Evolutionary conservation across 129 eudicot species (phyloP).

Genomic region (Escallonia rubra): DNA sequence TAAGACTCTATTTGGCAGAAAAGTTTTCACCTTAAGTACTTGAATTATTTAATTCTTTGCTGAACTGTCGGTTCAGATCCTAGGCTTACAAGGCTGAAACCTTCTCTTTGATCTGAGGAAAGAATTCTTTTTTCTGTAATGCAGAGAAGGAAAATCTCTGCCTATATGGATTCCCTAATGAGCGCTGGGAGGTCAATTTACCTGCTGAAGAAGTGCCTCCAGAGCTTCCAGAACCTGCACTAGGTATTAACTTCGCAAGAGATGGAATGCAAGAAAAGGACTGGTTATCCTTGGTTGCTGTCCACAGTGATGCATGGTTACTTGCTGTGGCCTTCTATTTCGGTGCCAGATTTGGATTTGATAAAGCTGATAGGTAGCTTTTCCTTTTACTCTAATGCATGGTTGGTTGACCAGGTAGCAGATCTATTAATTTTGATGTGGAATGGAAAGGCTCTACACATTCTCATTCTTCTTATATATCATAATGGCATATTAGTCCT

Average conservation of each 20-base stretch:
- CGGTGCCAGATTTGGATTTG: slow-evolving; percentile 62
- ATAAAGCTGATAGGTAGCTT: slow-evolving; percentile 58
- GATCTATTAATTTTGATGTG: background rate
- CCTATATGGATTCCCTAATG: slow-evolving; percentile 57
- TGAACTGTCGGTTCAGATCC: background rate
- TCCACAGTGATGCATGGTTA: slow-evolving; percentile 75
- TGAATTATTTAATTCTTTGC: background rate
- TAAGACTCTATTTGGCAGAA: background rate
- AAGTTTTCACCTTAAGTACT: background rate
- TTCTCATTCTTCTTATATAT: background rate
- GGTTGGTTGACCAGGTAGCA: background rate
- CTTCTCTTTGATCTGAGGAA: background rate
- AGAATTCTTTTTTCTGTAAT: slow-evolving; percentile 8
- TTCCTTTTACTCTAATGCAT: background rate
- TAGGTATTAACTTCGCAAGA: slow-evolving; percentile 66
- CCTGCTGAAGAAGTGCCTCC: slow-evolving; percentile 71
- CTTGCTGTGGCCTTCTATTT: slow-evolving; percentile 61
- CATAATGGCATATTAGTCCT: background rate
- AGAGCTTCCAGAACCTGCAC: slow-evolving; percentile 72
- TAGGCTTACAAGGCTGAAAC: background rate
- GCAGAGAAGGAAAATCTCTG: slow-evolving; percentile 68
- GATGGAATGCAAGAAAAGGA: slow-evolving; percentile 72
- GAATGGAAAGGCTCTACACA: background rate
- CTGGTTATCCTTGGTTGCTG: slow-evolving; percentile 66
- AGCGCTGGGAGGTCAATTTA: slow-evolving; percentile 61